Evolutionary conservation across 2,329 filamentous ascomycete genomes (phyloP), one percentile per base, ranked within the genome.

Genomic region (Diaporthe longicolla): DNA sequence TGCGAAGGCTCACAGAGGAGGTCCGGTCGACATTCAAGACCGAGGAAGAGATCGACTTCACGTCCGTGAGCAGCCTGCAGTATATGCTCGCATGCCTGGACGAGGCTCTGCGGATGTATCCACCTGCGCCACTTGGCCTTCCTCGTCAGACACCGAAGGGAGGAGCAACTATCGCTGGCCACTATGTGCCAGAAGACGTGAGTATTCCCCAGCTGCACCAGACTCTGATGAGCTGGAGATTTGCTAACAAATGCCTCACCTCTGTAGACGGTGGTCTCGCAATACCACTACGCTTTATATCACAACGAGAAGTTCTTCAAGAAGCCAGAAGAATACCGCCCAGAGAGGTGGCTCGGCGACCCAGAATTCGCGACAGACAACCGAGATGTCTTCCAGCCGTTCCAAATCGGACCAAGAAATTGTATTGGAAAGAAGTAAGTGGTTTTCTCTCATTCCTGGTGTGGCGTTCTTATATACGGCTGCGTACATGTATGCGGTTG

Each of bases 31-130:
- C 78, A 3, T 84, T 84, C 70, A 69, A 75, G 10, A 76, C 45
- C 0, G 78, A 81, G 54, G 77, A 80, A 0, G 81, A 84, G 11
- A 85, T 86, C 68, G 78, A 76, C 29, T 75, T 82, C 29, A 73
- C 75, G 4, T 78, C 78, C 8, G 77, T 80, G 4, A 75, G 75
- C 57, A 74, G 73, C 10, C 75, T 84, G 0, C 63, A 73, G 50
- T 86, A 85, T 58, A 78, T 85, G 71, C 74, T 79, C 17, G 84
- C 83, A 11, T 79, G 78, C 66, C 75, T 85, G 26, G 78, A 84
- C 10, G 84, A 86, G 77, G 79, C 78, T 8, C 74, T 85, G 35
- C 80, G 84, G 17, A 76, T 84, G 54, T 85, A 84, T 63, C 82
- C 84, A n/a, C 75, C 75, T 4, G 59, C 70, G 57, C 74, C 75